Evolutionary conservation across 257 asterid genomes (phyloP), one percentile per base, ranked within the genome.

Genomic region (Plectranthus barbatus): DNA sequence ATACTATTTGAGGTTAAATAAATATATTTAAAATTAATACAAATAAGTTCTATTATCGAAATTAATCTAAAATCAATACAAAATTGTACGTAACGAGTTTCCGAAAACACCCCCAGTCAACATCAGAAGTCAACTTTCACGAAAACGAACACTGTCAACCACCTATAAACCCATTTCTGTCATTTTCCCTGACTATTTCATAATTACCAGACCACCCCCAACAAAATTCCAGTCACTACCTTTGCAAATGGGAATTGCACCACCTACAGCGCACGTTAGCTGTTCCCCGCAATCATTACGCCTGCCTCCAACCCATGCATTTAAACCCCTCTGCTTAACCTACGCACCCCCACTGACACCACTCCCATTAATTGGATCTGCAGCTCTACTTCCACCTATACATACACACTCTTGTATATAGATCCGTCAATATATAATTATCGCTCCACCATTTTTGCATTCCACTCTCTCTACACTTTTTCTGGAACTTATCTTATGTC

Each of bases 181-280:
- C 86, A 75, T 76, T 82, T 78, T 71, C 72, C 31, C 77, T 55
- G 53, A 41, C 73, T 55, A 5, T 26, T 26, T 26, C 31, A 26
- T 26, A 26, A 26, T 26, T 26, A n/a, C n/a, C n/a, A n/a, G n/a
- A n/a, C n/a, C n/a, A n/a, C n/a, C 18, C 26, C 9, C 57, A 57
- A 9, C 72, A 68, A 64, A 71, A 59, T 62, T 62, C 73, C 75
- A 70, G 56, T 62, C 68, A 31, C 74, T 50, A 62, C 63, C 65
- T 54, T 45, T 46, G 62, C 72, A 26, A 61, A 67, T 60, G 12
- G 70, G 24, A 31, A 13, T 62, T 13, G 62, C 70, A 65, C 75
- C 72, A 46, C 74, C 62, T 76, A 36, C 79, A 21, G 88, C 88
- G 86, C 81, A 81, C 45, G 82, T 81, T 86, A 86, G 88, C 80